Conservation (phyloP, 2,329 filamentous ascomycete genomes). For the Gliomastix tumulicola region DNA sequence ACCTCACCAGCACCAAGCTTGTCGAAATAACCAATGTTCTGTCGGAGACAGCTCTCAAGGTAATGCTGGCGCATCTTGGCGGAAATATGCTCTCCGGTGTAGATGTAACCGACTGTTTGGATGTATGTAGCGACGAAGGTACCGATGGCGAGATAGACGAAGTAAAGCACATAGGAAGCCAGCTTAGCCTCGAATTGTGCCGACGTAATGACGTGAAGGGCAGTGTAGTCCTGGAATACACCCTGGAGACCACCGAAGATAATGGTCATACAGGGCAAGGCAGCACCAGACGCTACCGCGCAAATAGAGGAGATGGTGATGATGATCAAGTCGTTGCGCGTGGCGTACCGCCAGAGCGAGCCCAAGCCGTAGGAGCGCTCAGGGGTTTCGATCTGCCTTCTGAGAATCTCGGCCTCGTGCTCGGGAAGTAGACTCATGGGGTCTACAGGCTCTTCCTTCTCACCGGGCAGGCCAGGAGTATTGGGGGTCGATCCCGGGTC, state of each 20-base stretch:
- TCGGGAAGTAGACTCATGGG: conserved; percentile 52
- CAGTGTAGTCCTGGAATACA: conserved; percentile 59
- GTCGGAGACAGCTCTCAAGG: conserved; percentile 73
- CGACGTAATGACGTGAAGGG: conserved; percentile 32
- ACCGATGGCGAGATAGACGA: conserved; percentile 75
- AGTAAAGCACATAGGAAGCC: conserved; percentile 65
- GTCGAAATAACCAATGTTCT: conserved; percentile 92
- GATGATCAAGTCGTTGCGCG: conserved; percentile 56
- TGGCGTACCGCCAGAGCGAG: conserved; percentile 62
- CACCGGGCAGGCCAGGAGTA: too few species aligned
- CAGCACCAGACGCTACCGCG: conserved; percentile 63
- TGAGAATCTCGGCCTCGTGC: conserved; percentile 55
- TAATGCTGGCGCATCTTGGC: conserved; percentile 78
- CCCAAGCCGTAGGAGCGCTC: conserved; percentile 39
- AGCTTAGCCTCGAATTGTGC: conserved; percentile 54
- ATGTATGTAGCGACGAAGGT: conserved; percentile 76
- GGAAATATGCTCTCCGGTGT: conserved; percentile 72
- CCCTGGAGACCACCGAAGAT: conserved; percentile 73
- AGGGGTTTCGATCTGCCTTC: conserved; percentile 55
- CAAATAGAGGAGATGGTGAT: conserved; percentile 54
- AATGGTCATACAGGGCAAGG: conserved; percentile 73
- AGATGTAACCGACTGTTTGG: conserved; percentile 84
- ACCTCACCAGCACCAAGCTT: conserved; percentile 90
- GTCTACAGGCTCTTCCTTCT: too few species aligned
- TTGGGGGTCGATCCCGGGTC: too few species aligned